Conservation (phyloP, 495 filamentous ascomycete species). For the Penicillium bovifimosum region DNA sequence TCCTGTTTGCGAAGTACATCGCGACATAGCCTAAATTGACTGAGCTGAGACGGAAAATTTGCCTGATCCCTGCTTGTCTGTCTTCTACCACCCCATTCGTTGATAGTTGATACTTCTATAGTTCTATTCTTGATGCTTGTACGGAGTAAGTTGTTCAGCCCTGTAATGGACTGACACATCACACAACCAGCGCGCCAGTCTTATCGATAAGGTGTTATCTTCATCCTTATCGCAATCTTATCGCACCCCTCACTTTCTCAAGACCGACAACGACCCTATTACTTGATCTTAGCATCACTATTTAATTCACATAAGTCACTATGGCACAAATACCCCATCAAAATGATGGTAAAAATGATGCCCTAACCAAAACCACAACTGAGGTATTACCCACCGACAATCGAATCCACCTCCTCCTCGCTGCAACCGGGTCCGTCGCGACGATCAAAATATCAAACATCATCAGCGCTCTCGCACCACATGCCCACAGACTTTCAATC, state of each 20-base stretch:
- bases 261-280: no score
- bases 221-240: neutral
- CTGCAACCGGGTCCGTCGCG: slow-evolving; percentile 54
- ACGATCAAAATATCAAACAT: slow-evolving; percentile 75
- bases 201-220: neutral
- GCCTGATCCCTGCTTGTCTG: no score
- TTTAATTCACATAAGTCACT: neutral
- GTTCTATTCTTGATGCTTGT: no score
- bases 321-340: neutral
- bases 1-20: no score
- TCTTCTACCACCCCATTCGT: no score
- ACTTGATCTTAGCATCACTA: no score
- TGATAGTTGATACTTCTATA: no score
- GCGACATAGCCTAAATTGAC: no score
- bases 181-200: neutral
- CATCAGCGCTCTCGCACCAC: slow-evolving; percentile 44
- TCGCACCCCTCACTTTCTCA: neutral
- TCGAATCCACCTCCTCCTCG: slow-evolving; percentile 3
- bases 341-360: neutral
- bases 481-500: slow-evolving; percentile 53
- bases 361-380: neutral
- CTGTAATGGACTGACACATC: no score
- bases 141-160: no score
- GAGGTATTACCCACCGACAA: slow-evolving; percentile 14
- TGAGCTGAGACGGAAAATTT: no score